Evolutionary conservation across 306 rosid species (phyloP).

Genomic region (Betula pendula): DNA sequence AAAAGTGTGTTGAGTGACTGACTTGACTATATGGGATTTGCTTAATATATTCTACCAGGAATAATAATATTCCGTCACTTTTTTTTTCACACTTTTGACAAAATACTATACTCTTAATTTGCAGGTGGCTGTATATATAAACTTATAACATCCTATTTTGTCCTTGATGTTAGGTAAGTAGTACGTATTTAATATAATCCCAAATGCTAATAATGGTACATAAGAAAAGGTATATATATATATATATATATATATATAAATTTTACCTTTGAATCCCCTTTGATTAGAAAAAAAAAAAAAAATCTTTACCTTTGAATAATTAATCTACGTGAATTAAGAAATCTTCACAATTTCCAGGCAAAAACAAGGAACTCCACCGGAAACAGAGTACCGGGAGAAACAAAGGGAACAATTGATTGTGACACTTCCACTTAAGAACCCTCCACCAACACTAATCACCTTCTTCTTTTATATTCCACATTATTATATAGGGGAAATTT

Average conservation of each 20-base stretch:
- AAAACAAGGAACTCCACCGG: slow-evolving; percentile 32
- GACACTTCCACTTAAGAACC: slow-evolving; percentile 78
- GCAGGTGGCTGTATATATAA: background rate
- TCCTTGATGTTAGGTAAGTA: background rate
- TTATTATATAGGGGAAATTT: slow-evolving; percentile 15
- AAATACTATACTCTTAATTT: background rate
- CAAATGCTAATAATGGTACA: background rate
- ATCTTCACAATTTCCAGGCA: slow-evolving; percentile 37
- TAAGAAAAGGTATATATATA: too few relatives aligned
- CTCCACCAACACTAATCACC: slow-evolving; percentile 61
- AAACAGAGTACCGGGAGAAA: slow-evolving; percentile 48
- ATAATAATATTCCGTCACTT: background rate
- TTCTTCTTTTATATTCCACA: slow-evolving; percentile 42
- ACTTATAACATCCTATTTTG: slow-evolving; percentile 8
- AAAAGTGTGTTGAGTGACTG: background rate
- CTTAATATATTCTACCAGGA: background rate
- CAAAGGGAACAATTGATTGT: slow-evolving; percentile 68
- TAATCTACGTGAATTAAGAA: too few relatives aligned
- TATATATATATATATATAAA: too few relatives aligned
- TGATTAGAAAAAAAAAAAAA: too few relatives aligned
- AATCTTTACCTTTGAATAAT: background rate
- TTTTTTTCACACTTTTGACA: slow-evolving; percentile 9
- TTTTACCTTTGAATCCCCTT: too few relatives aligned
- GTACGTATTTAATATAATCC: background rate
- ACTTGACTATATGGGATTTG: background rate